phyloP scores from a whole-genome alignment of 139 green algal species.

The Edaphochlamys debaryana region DNA sequence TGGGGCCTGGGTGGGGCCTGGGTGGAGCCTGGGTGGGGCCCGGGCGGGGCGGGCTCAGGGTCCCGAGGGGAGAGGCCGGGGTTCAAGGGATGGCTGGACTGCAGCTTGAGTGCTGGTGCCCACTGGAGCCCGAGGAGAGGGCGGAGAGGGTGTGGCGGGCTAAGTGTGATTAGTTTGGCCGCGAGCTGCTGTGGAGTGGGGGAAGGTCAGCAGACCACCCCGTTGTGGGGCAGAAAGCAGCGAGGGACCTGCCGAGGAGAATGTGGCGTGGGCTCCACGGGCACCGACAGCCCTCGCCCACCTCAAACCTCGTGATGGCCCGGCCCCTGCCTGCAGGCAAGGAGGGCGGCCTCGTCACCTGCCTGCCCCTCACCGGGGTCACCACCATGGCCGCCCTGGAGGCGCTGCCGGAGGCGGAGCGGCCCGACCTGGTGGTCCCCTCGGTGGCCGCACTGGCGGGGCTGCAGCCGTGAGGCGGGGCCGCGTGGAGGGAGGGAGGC shows the following conservation, averaged over 20 bases:
- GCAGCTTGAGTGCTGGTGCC: background rate
- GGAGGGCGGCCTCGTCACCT: slow-evolving; percentile 34
- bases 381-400: slow-evolving; percentile 39
- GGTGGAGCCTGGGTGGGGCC: too few relatives aligned
- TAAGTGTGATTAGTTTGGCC: too few relatives aligned
- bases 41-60: too few relatives aligned
- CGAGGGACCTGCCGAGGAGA: too few relatives aligned
- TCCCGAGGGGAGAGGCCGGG: too few relatives aligned
- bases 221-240: background rate
- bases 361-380: slow-evolving; percentile 60
- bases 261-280: too few relatives aligned
- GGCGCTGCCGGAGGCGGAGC: background rate
- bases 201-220: too few relatives aligned
- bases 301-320: background rate
- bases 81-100: background rate
- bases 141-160: too few relatives aligned
- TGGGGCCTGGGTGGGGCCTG: too few relatives aligned
- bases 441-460: slow-evolving; percentile 57
- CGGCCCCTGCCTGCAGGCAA: background rate
- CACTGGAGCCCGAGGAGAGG: background rate
- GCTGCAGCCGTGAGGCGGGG: background rate
- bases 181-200: too few relatives aligned
- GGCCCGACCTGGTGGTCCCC: slow-evolving; percentile 53
- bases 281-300: too few relatives aligned
- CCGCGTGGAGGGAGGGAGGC: background rate